Evolutionary conservation across 306 rosid genomes (phyloP), one percentile per base, ranked within the genome.

Genomic region (Glycine soja): DNA sequence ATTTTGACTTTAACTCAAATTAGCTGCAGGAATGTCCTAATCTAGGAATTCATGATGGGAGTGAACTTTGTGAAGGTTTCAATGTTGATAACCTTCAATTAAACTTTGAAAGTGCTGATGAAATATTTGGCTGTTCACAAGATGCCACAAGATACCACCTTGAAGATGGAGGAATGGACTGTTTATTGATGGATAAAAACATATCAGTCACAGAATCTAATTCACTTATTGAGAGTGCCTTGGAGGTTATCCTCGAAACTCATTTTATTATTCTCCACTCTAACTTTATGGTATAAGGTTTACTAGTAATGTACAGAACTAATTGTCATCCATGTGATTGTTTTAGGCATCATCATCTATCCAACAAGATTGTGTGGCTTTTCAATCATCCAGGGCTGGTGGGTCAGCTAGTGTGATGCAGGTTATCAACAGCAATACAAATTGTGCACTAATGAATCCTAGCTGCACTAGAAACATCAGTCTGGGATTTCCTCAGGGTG

Each of bases 281-380:
- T 30, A 79, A 51, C 11, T 53, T 58, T 58, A 43, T 7, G 18
- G 71, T 76, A 40, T 57, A 40, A 75, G 53, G 40, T 14, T 71
- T 64, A 40, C 34, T 10, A 52, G 82, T 53, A 69, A 58, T 62
- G 48, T 38, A 11, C 47, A 67, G 62, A 82, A 85, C 80, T 86
- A 77, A 84, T 34, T 46, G 57, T 68, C 34, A 24, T 12, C 58
- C 8, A 46, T 83, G 59, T 81, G 63, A 64, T 40, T 63, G 32
- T 87, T 76, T 80, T 76, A 95, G 98, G 95, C 89, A 50, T 86
- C 93, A 53, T 86, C 95, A 24, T 70, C 90, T 34, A 81, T 78
- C 36, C 93, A 83, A 70, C 92, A 85, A 86, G 91, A 93, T 58
- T 83, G 75, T 78, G 66, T 82, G 64, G 78, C 82, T 54, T 90